Evolutionary conservation across 228 moss, liverwort and hornwort species (phyloP), one percentile per base, ranked within the genome.

Genomic region (Sphagnum magellanicum): DNA sequence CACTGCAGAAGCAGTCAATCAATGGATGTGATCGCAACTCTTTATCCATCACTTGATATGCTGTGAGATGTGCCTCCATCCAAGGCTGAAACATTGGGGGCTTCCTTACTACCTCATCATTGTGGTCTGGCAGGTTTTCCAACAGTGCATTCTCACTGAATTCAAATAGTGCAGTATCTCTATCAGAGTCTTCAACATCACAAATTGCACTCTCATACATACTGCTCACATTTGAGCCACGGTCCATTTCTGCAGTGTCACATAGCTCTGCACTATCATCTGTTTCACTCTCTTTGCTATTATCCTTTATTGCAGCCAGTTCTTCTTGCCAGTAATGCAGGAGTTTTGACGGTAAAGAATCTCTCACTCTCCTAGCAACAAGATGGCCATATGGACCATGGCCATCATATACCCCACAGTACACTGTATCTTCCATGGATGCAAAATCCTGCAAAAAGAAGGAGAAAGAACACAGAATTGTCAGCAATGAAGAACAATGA

Each of bases 1-100:
- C 86, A 65, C 86, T 86, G 78, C 86, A 86, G 53, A 80, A 83
- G 68, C 80, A 76, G 72, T 86, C 86, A 50, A 86, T 86, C 69
- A 53, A 57, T 62, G 83, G 83, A 74, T 86, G 86, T 61, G 67
- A 63, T 9, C 78, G 78, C 72, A 86, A 57, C 49, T 83, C 78
- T 7, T 76, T 76, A 59, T 86, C 86, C 86, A 86, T 86, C 61
- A 75, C 78, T 49, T 71, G 76, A 65, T 83, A 86, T 1, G 86
- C 86, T 70, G 74, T 66, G 64, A 86, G 72, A 68, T 80, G 80
- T 4, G 86, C 71, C 70, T 86, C 83, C 59, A 82, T 83, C 83
- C 83, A 86, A 47, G 67, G 80, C 8, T 67, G 51, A 52, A 86
- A 86, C 86, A 86, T 76, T 49, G 76, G 5, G 5, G 86, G 80